These are phyloP conservation scores for Phytopythium montanum DNA, from an alignment of 352 stramenopile species.

Conservation along the genomic window DNA sequence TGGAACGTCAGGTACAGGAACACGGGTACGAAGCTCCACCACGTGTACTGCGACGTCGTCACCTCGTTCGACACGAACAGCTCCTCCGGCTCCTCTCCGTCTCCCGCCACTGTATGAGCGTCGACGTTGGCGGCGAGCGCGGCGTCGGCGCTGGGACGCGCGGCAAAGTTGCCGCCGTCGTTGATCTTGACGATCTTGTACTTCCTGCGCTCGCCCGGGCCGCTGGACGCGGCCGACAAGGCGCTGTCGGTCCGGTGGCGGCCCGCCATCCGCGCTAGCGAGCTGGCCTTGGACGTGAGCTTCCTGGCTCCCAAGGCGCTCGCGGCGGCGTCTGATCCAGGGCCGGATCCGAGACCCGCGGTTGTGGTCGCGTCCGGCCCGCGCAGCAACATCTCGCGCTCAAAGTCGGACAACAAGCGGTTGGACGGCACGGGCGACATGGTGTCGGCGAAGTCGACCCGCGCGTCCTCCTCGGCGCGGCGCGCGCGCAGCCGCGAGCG, in stretches of 20 bases:
- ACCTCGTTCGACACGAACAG: conserved; percentile 77
- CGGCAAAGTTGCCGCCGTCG: conserved; percentile 30
- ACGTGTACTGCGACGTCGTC: conserved; percentile 86
- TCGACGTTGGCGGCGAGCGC: background rate
- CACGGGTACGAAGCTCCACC: conserved; percentile 86
- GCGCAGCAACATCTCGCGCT: conserved; percentile 35
- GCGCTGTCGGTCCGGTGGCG: conserved; percentile 44
- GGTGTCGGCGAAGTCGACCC: conserved; percentile 24
- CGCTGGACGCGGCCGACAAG: conserved; percentile 55
- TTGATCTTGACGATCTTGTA: conserved; percentile 81
- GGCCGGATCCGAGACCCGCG: too few species aligned
- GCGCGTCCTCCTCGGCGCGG: conserved; percentile 41
- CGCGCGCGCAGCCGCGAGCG: conserved; percentile 45
- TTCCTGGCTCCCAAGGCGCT: conserved; percentile 8
- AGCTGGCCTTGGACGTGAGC: conserved; percentile 29
- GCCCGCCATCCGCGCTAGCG: conserved; percentile 17
- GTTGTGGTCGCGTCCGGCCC: conserved; percentile 11
- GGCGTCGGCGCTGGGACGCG: conserved; percentile 10
- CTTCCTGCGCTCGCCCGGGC: conserved; percentile 25
- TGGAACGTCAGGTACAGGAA: conserved; percentile 87
- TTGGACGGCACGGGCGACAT: conserved; percentile 21
- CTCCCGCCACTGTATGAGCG: conserved; percentile 8
- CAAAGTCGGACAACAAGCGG: conserved; percentile 45
- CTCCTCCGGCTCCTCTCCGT: conserved; percentile 22
- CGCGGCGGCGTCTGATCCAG: background rate